These are phyloP conservation scores for Starmerella potacharoeniae DNA, from an alignment of 805 yeast species.

Conservation along the genomic window DNA sequence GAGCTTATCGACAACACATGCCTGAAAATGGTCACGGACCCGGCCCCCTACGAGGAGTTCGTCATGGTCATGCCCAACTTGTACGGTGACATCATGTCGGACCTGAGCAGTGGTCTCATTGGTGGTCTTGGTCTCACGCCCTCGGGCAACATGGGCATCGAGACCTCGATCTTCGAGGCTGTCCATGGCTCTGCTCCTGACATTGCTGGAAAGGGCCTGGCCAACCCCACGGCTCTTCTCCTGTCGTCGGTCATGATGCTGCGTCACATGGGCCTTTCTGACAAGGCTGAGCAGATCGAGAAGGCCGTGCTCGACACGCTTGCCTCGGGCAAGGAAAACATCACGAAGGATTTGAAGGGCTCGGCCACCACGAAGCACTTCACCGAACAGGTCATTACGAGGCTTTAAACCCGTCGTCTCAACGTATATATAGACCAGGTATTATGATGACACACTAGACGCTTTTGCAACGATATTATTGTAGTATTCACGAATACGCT, in stretches of 20 bases:
- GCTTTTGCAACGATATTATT: background rate
- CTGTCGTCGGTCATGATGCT: constrained; percentile 97
- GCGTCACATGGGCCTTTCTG: constrained; percentile 88
- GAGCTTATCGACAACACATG: constrained; percentile 96
- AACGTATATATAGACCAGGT: background rate
- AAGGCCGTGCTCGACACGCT: constrained; percentile 73
- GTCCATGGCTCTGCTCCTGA: constrained; percentile 99
- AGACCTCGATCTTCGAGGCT: constrained; percentile 96
- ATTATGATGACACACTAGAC: background rate
- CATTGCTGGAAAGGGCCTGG: constrained; percentile 96
- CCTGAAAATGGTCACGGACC: constrained; percentile 79
- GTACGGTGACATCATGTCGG: constrained; percentile 98
- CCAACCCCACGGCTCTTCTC: constrained; percentile 96
- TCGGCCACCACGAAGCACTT: constrained; percentile 77
- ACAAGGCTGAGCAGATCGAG: constrained; percentile 76
- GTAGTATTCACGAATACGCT: no score
- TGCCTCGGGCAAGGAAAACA: constrained; percentile 90
- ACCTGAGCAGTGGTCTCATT: constrained; percentile 91
- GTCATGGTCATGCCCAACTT: constrained; percentile 99
- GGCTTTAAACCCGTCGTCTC: constrained; percentile 25
- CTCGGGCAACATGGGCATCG: constrained; percentile 98
- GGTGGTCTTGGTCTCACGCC: constrained; percentile 99
- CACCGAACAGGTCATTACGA: constrained; percentile 80
- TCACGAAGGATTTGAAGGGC: constrained; percentile 96
- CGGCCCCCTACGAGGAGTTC: constrained; percentile 70